Percentiles rank a stretch among this genome's conserved stretches.
These are phyloP conservation scores for Paramecium primaurelia DNA, from an alignment of 73 alveolate genomes.

Conservation along the genomic window DNA sequence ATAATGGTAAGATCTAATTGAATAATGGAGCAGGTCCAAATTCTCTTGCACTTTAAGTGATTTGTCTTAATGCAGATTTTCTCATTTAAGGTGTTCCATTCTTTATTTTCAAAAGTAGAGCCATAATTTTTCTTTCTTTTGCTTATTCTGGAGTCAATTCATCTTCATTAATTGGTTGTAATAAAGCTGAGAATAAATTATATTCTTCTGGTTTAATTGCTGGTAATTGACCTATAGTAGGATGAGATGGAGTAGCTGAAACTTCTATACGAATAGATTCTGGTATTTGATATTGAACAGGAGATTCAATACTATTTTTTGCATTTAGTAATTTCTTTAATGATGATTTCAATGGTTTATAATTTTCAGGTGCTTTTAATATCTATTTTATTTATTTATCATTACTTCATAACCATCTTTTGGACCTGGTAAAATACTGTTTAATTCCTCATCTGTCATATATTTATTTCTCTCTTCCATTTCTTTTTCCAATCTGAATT, in stretches of 20 bases:
- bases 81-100: constrained; percentile 82
- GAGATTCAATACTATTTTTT: constrained; percentile 3
- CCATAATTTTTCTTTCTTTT: constrained; percentile 74
- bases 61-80: constrained; percentile 77
- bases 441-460: constrained; percentile 95
- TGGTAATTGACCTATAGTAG: constrained; percentile 54
- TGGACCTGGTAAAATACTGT: constrained; percentile 67
- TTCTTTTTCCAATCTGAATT: constrained; percentile 81
- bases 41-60: constrained; percentile 80
- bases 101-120: constrained; percentile 70
- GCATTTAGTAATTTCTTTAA: not conserved
- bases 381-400: constrained; percentile 16
- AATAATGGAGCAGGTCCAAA: constrained; percentile 81
- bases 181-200: constrained; percentile 69
- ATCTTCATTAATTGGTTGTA: constrained; percentile 73
- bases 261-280: constrained; percentile 63
- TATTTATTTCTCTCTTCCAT: constrained; percentile 93
- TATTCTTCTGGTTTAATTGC: constrained; percentile 81
- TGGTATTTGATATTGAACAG: constrained; percentile 54
- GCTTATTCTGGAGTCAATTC: constrained; percentile 71
- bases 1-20: constrained; percentile 76
- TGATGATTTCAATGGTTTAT: constrained; percentile 48
- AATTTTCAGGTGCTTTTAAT: constrained; percentile 51
- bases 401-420: constrained; percentile 59
- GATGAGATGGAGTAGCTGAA: constrained; percentile 47